A percentile compares a stretch with the other conserved stretches of the same genome.
Conservation (phyloP, 495 filamentous ascomycete genomes). For the Xylaria longipes region DNA sequence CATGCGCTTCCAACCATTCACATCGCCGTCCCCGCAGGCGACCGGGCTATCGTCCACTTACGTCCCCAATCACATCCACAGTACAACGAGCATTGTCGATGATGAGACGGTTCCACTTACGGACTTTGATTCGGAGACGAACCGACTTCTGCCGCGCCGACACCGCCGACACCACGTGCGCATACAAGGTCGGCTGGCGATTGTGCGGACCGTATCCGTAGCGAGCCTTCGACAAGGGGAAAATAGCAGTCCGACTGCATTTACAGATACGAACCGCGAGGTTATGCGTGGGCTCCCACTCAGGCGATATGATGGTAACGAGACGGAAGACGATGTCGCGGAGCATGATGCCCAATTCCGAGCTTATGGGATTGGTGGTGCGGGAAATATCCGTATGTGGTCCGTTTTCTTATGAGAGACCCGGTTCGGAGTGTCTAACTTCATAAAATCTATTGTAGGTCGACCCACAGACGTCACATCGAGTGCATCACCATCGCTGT, state of each 20-base stretch:
- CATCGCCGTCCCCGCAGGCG: background rate
- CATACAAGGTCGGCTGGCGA: conserved; percentile 45
- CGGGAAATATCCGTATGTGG: conserved; percentile 46
- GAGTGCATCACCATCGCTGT: conserved; percentile 23
- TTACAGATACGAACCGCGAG: background rate
- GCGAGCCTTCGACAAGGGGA: conserved; percentile 28
- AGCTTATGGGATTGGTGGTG: conserved; percentile 49
- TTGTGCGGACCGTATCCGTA: conserved; percentile 42
- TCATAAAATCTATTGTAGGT: conserved; percentile 18
- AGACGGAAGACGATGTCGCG: conserved; percentile 19
- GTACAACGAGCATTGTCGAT: background rate
- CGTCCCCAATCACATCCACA: background rate
- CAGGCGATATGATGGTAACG: conserved; percentile 27
- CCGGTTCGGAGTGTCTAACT: background rate
- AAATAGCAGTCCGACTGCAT: conserved; percentile 21
- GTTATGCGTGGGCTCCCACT: background rate
- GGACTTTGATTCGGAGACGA: conserved; percentile 45
- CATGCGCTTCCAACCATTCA: conserved; percentile 1
- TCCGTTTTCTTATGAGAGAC: conserved; percentile 10
- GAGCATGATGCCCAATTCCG: conserved; percentile 44
- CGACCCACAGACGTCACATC: conserved; percentile 36
- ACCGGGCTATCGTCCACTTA: background rate
- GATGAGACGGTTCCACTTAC: background rate
- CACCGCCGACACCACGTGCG: conserved; percentile 41
- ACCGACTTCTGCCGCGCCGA: conserved; percentile 44